Evolutionary conservation across 768 basidiomycete species (phyloP).

Genomic region (Gautieria morchelliformis): DNA sequence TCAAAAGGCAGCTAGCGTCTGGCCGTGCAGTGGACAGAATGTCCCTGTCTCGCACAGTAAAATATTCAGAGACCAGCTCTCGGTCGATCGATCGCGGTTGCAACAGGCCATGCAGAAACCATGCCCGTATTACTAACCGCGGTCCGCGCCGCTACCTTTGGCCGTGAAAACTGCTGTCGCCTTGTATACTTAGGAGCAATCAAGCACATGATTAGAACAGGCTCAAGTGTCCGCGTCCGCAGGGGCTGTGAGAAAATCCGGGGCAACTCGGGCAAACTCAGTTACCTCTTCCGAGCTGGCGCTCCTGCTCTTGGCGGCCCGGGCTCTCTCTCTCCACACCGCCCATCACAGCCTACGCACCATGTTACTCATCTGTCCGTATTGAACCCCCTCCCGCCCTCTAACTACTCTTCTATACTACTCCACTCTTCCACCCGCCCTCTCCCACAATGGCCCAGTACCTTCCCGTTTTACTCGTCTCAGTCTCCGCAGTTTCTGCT

Average conservation of each 20-base stretch:
- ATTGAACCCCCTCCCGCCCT: not conserved
- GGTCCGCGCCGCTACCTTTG: too few relatives aligned
- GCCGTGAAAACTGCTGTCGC: too few relatives aligned
- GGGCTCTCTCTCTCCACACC: not conserved
- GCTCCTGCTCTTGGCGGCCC: not conserved
- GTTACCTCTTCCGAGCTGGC: not conserved
- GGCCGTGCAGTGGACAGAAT: too few relatives aligned
- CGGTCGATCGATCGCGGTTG: too few relatives aligned
- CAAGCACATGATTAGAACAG: too few relatives aligned
- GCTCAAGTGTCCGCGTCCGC: too few relatives aligned
- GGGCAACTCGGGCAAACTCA: not conserved
- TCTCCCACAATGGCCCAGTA: slow-evolving; percentile 36
- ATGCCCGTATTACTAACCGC: too few relatives aligned
- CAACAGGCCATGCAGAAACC: too few relatives aligned
- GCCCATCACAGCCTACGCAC: not conserved
- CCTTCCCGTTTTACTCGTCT: slow-evolving; percentile 59
- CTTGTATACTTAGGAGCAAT: too few relatives aligned
- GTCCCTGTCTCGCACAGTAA: too few relatives aligned
- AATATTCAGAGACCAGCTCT: too few relatives aligned
- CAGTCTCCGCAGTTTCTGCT: slow-evolving; percentile 42
- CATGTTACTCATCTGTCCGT: not conserved
- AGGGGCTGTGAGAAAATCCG: not conserved
- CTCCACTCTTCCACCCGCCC: not conserved
- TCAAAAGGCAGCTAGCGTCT: too few relatives aligned
- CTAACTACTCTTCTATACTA: not conserved